phyloP scores from a whole-genome alignment of 1,139 yeast genomes.

The Pichia sp. region DNA sequence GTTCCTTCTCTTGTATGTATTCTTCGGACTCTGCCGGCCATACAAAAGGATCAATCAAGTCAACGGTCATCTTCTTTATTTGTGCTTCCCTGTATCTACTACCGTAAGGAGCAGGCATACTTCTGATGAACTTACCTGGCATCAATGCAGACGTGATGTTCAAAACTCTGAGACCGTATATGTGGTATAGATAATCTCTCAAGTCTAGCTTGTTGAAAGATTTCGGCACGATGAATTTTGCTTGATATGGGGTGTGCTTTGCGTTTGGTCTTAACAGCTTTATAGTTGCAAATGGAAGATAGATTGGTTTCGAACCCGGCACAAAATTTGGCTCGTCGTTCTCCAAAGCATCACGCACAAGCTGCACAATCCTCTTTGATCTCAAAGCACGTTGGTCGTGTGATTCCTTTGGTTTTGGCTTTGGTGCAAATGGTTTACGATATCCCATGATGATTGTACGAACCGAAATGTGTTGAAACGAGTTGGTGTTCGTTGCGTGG shows the following conservation, averaged over 20 bases:
- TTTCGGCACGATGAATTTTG: slow-evolving; percentile 88
- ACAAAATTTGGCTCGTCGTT: slow-evolving; percentile 72
- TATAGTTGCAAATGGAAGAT: slow-evolving; percentile 80
- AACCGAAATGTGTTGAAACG: slow-evolving; percentile 3
- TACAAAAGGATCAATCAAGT: slow-evolving; percentile 86
- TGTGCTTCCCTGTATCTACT: slow-evolving; percentile 64
- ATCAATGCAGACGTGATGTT: slow-evolving; percentile 81
- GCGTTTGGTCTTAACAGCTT: slow-evolving; percentile 83
- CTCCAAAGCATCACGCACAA: slow-evolving; percentile 53
- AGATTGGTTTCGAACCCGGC: slow-evolving; percentile 67
- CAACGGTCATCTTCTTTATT: slow-evolving; percentile 90
- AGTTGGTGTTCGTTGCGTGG: background rate
- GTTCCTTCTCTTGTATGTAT: slow-evolving; percentile 35
- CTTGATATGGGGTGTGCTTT: slow-evolving; percentile 92
- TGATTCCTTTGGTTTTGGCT: slow-evolving; percentile 20
- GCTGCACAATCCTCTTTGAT: slow-evolving; percentile 32
- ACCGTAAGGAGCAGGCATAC: slow-evolving; percentile 61
- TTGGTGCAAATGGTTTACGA: slow-evolving; percentile 27
- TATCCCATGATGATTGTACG: slow-evolving; percentile 27
- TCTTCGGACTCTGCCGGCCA: slow-evolving; percentile 70
- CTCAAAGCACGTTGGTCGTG: slow-evolving; percentile 23
- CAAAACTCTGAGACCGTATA: slow-evolving; percentile 83
- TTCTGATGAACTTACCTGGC: slow-evolving; percentile 66
- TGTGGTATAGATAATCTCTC: slow-evolving; percentile 83
- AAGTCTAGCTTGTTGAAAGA: slow-evolving; percentile 86